Evolutionary conservation across 805 yeast genomes (phyloP).

Genomic region (Pichia paraexigua): DNA sequence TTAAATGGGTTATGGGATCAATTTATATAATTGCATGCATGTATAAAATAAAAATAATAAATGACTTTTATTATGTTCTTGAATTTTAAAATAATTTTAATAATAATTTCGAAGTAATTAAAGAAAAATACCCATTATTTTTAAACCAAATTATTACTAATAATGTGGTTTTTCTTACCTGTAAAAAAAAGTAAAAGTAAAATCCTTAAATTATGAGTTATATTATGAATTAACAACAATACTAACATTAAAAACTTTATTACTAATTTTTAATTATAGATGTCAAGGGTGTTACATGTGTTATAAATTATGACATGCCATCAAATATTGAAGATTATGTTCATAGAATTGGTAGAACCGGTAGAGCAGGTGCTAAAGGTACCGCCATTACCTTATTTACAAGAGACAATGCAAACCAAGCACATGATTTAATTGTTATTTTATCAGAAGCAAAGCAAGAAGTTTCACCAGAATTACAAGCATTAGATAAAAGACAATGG

Average conservation of each 20-base stretch:
- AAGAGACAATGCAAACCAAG: conserved; percentile 76
- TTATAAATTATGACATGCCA: conserved; percentile 95
- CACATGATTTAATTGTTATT: conserved; percentile 82
- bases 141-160: not conserved
- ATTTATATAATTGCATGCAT: not conserved
- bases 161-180: not conserved
- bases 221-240: not conserved
- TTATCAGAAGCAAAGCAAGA: conserved; percentile 93
- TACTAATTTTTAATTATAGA: conserved; percentile 39
- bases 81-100: not conserved
- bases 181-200: not conserved
- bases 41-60: not conserved
- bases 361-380: conserved; percentile 97
- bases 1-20: not conserved
- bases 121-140: not conserved
- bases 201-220: too few species aligned
- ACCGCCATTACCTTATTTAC: conserved; percentile 94
- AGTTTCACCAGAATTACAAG: conserved; percentile 71
- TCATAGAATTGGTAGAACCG: conserved; percentile 98
- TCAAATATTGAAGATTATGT: conserved; percentile 97
- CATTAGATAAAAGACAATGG: conserved; percentile 64
- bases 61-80: not conserved
- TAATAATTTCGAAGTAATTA: not conserved
- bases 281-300: conserved; percentile 94
- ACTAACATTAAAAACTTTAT: conserved; percentile 14